phyloP scores from a whole-genome alignment of 2,329 filamentous ascomycete species.

The Botrytis porri region DNA sequence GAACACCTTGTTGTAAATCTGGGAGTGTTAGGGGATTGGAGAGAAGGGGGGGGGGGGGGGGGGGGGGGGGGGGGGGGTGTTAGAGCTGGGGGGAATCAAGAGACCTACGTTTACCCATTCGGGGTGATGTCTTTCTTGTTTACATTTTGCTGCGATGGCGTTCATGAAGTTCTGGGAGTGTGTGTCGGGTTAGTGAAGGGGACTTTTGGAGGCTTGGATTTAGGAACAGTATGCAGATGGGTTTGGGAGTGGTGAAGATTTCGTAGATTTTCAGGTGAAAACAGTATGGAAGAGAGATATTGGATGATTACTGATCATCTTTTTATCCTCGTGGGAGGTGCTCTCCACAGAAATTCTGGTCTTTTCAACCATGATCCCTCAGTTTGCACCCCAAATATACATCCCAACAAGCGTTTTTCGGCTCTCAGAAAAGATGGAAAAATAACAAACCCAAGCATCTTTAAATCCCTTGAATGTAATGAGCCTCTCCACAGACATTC shows the following conservation, averaged over 20 bases:
- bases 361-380: background rate
- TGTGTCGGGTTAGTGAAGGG: background rate
- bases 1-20: conserved; percentile 69
- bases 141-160: conserved; percentile 65
- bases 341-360: background rate
- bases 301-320: background rate
- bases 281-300: background rate
- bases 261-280: background rate
- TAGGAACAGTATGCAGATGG: background rate
- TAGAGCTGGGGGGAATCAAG: no score
- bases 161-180: conserved; percentile 67
- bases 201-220: background rate
- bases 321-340: background rate
- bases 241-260: background rate
- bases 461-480: conserved; percentile 65
- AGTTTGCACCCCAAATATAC: background rate
- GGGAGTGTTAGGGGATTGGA: background rate
- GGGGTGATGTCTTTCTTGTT: conserved; percentile 67
- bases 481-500: conserved; percentile 55
- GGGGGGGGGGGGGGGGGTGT: no score
- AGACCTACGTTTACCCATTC: conserved; percentile 69
- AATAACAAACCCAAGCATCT: conserved; percentile 58
- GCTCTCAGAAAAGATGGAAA: background rate
- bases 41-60: no score
- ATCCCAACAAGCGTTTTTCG: background rate